Evolutionary conservation across 2,329 filamentous ascomycete species (phyloP), one percentile per base, ranked within the genome.

Genomic region (Penicillium sp.): DNA sequence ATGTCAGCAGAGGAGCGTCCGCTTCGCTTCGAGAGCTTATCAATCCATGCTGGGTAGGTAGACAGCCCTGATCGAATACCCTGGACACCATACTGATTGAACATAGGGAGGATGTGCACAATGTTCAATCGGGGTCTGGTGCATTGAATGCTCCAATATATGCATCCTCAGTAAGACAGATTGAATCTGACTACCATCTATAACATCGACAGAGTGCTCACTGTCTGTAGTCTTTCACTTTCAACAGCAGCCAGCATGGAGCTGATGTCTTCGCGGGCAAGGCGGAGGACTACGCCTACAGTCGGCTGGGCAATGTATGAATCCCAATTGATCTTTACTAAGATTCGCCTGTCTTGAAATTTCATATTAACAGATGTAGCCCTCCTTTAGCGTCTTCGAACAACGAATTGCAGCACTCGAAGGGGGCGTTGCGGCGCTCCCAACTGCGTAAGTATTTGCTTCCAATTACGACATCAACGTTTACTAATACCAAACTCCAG

Each of bases 181-280:
- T 14, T 5, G n/a, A n/a, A n/a, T n/a, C n/a, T n/a, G 6, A 1
- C 20, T 18, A 6, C n/a, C 18, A 9, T 18, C 4, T 11, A n/a
- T 24, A 5, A 11, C 1, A 47, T 26, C 3, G 9, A n/a, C 38
- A n/a, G 30, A 21, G 5, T 45, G 24, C 47, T 52, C n/a, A 51
- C 4, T 3, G 11, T 18, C 8, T 18, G 11, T 20, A 59, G 56
- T 59, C 56, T 11, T 59, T 59, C 23, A 54, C 54, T 49, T 95
- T 95, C 81, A 86, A 94, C 81, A 88, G 94, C 77, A 92, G 89
- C 55, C 90, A 89, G 46, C 91, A 95, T 68, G 91, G 88, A 59
- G 90, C 91, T 57, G 85, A 89, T 71, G 84, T 96, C 42, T 95
- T 96, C 68, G 88, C 88, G 67, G 87, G 95, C 72, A 91, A 94